Evolutionary conservation across 306 rosid species (phyloP).

Genomic region (Dryas alaskensis): DNA sequence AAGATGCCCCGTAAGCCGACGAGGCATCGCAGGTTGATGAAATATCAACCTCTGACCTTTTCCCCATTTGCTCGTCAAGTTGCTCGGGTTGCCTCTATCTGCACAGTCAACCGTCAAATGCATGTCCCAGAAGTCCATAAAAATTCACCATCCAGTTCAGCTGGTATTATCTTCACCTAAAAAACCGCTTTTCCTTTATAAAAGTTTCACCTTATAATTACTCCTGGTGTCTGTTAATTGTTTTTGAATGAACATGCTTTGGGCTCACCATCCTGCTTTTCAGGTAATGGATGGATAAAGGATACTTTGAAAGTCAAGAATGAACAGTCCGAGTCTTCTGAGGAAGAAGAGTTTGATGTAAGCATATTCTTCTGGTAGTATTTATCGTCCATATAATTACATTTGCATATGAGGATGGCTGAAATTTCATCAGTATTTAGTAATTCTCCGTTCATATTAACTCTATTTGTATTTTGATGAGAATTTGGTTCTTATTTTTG

Average conservation of each 20-base stretch:
- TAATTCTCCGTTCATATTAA: not conserved
- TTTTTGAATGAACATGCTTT: not conserved
- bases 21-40: slow-evolving; percentile 27
- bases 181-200: not conserved
- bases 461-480: slow-evolving; percentile 3
- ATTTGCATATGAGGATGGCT: not conserved
- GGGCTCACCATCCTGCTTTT: not conserved
- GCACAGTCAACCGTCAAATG: slow-evolving; percentile 22
- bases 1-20: slow-evolving; percentile 53
- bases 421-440: not conserved
- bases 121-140: slow-evolving; percentile 11
- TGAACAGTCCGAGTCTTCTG: slow-evolving; percentile 45
- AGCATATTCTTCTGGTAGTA: slow-evolving; percentile 15
- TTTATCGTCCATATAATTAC: not conserved
- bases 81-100: slow-evolving; percentile 34
- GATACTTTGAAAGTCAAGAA: slow-evolving; percentile 25
- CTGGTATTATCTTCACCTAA: slow-evolving; percentile 20
- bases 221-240: not conserved
- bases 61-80: slow-evolving; percentile 59
- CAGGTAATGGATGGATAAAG: slow-evolving; percentile 39
- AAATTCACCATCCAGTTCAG: slow-evolving; percentile 22
- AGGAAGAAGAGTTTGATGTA: slow-evolving; percentile 64
- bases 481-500: slow-evolving; percentile 24
- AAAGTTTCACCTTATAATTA: not conserved
- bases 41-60: slow-evolving; percentile 52